Evolutionary conservation across 768 basidiomycete genomes (phyloP).

Genomic region (Termitomyces bulborhizus): DNA sequence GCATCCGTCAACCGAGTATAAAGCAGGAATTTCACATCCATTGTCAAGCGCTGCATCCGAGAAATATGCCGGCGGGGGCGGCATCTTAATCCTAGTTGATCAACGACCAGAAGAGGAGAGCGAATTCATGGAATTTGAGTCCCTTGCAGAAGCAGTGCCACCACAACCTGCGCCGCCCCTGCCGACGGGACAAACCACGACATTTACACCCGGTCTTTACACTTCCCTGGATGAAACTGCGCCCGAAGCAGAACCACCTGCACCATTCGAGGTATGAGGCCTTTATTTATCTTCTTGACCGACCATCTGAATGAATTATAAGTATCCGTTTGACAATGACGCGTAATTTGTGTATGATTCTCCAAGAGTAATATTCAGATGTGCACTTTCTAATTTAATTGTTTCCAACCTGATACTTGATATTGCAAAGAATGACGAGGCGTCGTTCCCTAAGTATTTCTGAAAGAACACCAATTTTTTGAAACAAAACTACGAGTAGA

Average conservation of each 20-base stretch:
- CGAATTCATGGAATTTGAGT: slow-evolving; percentile 64
- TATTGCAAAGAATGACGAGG: not conserved
- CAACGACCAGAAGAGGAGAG: slow-evolving; percentile 60
- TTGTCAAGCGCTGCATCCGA: slow-evolving; percentile 34
- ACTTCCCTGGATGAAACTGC: slow-evolving; percentile 66
- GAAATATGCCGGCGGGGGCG: slow-evolving; percentile 74
- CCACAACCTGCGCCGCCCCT: slow-evolving; percentile 19
- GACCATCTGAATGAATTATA: slow-evolving; percentile 22
- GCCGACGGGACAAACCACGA: slow-evolving; percentile 24
- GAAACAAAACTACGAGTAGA: too few relatives aligned
- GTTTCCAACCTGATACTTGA: not conserved
- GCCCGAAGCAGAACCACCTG: slow-evolving; percentile 71
- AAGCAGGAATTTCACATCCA: slow-evolving; percentile 22
- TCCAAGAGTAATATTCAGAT: slow-evolving; percentile 7
- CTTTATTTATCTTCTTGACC: not conserved
- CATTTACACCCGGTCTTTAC: slow-evolving; percentile 39
- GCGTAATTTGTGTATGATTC: slow-evolving; percentile 11
- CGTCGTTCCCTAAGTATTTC: not conserved
- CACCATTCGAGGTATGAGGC: slow-evolving; percentile 73
- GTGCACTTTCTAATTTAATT: not conserved
- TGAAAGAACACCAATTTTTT: too few relatives aligned
- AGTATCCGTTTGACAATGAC: slow-evolving; percentile 74
- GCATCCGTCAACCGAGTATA: slow-evolving; percentile 30
- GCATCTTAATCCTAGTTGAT: slow-evolving; percentile 82
- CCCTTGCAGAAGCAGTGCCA: slow-evolving; percentile 24